Conservation (phyloP, 2,329 filamentous ascomycete species). For the Phialophora expanda region DNA sequence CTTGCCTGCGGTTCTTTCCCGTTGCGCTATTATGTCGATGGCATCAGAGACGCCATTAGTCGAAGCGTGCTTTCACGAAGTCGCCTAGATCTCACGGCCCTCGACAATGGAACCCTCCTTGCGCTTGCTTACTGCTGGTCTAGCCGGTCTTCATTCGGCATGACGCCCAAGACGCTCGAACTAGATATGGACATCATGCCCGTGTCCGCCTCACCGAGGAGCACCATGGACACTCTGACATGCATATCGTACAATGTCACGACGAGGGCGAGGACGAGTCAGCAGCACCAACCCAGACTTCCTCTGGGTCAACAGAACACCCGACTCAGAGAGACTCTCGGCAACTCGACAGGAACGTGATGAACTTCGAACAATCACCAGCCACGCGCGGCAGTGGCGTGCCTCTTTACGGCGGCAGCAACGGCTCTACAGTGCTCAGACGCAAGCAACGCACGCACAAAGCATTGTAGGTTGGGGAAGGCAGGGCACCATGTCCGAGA, state of each 20-base stretch:
- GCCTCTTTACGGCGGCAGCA: slow-evolving; percentile 30
- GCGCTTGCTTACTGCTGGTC: slow-evolving; percentile 11
- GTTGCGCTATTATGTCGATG: slow-evolving; percentile 13
- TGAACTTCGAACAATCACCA: slow-evolving; percentile 34
- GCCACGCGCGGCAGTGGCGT: slow-evolving; percentile 33
- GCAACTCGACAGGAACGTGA: slow-evolving; percentile 32
- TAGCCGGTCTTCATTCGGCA: slow-evolving; percentile 20
- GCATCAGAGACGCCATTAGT: slow-evolving; percentile 12
- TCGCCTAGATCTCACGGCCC: slow-evolving; percentile 6
- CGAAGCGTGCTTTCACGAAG: slow-evolving; percentile 6
- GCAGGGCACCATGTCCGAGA: slow-evolving; percentile 24
- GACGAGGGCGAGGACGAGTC: slow-evolving; percentile 21
- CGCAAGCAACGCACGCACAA: slow-evolving; percentile 27
- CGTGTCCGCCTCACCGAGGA: neutral
- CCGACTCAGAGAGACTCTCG: slow-evolving; percentile 30
- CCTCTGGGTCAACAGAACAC: slow-evolving; percentile 34
- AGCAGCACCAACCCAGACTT: slow-evolving; percentile 27
- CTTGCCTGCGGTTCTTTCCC: slow-evolving; percentile 9
- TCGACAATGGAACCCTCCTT: slow-evolving; percentile 16
- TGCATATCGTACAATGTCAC: slow-evolving; percentile 23
- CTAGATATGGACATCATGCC: slow-evolving; percentile 18
- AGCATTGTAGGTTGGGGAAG: slow-evolving; percentile 32
- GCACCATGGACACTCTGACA: slow-evolving; percentile 9
- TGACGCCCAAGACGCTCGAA: neutral
- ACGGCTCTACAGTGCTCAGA: slow-evolving; percentile 29